Evolutionary conservation across 306 rosid species (phyloP).

Genomic region (Corylus heterophylla): DNA sequence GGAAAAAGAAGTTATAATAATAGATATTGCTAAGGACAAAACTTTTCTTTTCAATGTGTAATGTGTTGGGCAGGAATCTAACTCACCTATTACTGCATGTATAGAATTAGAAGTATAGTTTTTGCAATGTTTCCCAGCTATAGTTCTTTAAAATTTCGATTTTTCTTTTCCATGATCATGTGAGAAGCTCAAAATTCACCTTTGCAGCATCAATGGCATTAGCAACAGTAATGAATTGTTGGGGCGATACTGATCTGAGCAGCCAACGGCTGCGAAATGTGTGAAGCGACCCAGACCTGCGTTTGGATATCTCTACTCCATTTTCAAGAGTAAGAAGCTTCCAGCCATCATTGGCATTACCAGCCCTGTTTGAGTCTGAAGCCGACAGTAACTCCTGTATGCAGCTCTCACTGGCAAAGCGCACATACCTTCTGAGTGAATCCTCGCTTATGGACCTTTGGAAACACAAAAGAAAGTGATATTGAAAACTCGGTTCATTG

Average conservation of each 20-base stretch:
- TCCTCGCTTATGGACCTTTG: slow-evolving; percentile 88
- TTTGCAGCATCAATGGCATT: slow-evolving; percentile 92
- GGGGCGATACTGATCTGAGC: slow-evolving; percentile 65
- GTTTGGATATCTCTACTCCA: slow-evolving; percentile 78
- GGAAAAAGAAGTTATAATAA: slow-evolving; percentile 7
- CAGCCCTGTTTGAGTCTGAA: slow-evolving; percentile 55
- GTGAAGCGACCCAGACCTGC: slow-evolving; percentile 73
- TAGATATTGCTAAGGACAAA: slow-evolving; percentile 33
- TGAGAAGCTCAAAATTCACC: slow-evolving; percentile 40
- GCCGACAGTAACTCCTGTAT: slow-evolving; percentile 81
- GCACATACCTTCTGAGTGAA: slow-evolving; percentile 73
- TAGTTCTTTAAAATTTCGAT: not conserved
- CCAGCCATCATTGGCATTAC: slow-evolving; percentile 55
- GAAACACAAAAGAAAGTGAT: not conserved
- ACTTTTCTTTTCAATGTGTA: slow-evolving; percentile 25
- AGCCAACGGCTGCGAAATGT: slow-evolving; percentile 81
- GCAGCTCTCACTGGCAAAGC: slow-evolving; percentile 80
- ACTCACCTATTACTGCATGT: not conserved
- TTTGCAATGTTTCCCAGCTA: too few relatives aligned
- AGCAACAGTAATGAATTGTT: slow-evolving; percentile 78
- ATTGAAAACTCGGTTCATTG: slow-evolving; percentile 5
- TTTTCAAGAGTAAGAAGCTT: slow-evolving; percentile 61
- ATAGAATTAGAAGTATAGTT: too few relatives aligned
- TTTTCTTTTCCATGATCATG: not conserved
- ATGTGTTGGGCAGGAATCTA: too few relatives aligned